Evolutionary conservation across 1,139 yeast genomes (phyloP).

Genomic region (Geotrichum histeridarum): DNA sequence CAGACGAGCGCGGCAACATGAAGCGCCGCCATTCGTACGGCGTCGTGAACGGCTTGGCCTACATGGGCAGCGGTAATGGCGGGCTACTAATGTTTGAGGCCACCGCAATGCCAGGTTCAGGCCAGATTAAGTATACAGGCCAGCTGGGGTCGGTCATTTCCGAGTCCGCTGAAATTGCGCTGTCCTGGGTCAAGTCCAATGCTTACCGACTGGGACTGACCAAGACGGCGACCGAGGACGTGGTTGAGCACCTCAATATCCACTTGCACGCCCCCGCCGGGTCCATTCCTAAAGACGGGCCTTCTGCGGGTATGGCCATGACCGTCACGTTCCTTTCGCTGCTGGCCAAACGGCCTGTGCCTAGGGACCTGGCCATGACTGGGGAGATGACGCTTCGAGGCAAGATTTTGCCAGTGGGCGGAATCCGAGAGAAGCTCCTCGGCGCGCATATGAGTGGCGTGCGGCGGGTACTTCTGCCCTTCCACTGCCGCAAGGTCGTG

Average conservation of each 20-base stretch:
- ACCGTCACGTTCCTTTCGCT: constrained; percentile 73
- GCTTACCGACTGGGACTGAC: constrained; percentile 39
- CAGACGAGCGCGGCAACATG: constrained; percentile 28
- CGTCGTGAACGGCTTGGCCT: constrained; percentile 85
- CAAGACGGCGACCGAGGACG: constrained; percentile 37
- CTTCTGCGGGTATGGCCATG: constrained; percentile 90
- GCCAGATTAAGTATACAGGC: constrained; percentile 68
- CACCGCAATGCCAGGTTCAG: constrained; percentile 54
- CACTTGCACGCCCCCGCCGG: constrained; percentile 91
- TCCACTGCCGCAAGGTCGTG: constrained; percentile 64
- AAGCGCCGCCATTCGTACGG: constrained; percentile 50
- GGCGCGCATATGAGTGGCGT: constrained; percentile 78
- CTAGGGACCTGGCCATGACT: constrained; percentile 77
- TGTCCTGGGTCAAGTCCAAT: constrained; percentile 66
- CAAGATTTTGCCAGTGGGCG: constrained; percentile 83
- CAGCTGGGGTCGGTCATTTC: constrained; percentile 75
- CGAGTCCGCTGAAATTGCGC: constrained; percentile 78
- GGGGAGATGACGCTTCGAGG: constrained; percentile 90
- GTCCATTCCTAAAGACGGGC: constrained; percentile 85
- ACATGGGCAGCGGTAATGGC: constrained; percentile 84
- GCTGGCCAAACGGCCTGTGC: constrained; percentile 62
- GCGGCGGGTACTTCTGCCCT: constrained; percentile 61
- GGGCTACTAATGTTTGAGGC: constrained; percentile 78
- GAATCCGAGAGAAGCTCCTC: constrained; percentile 73
- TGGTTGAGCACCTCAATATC: constrained; percentile 53